Evolutionary conservation across 345 rosid species (phyloP).

Genomic region (Clausena lansium): DNA sequence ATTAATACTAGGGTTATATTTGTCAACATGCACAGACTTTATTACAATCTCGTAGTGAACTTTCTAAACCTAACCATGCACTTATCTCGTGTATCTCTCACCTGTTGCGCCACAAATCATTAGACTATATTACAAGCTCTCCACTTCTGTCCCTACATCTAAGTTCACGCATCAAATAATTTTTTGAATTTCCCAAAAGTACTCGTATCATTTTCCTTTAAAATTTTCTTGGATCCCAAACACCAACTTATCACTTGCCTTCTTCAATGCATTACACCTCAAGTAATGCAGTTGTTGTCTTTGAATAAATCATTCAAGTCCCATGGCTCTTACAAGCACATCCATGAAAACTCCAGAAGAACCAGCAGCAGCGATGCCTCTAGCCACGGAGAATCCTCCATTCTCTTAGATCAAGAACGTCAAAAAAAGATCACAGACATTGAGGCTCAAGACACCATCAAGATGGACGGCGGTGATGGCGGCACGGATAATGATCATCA

Average conservation of each 20-base stretch:
- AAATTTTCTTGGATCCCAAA: constrained; percentile 5
- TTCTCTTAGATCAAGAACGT: constrained; percentile 40
- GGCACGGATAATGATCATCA: background rate
- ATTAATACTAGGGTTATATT: background rate
- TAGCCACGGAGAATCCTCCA: constrained; percentile 50
- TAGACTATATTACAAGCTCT: background rate
- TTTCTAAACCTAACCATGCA: constrained; percentile 8
- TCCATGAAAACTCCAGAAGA: constrained; percentile 16
- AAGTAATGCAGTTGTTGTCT: constrained; percentile 30
- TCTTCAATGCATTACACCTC: background rate
- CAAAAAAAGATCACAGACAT: background rate
- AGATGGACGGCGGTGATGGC: background rate
- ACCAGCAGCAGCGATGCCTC: background rate
- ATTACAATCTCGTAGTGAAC: background rate
- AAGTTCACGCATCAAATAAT: background rate
- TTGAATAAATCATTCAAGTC: constrained; percentile 55
- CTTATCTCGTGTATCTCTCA: constrained; percentile 3
- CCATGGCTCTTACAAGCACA: constrained; percentile 37
- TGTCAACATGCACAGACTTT: background rate
- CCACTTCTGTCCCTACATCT: background rate
- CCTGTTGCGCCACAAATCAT: background rate
- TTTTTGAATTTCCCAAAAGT: no score
- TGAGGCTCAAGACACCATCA: background rate
- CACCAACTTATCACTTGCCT: background rate
- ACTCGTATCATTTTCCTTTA: no score